A percentile compares a stretch with the other conserved stretches of the same genome.
Evolutionary conservation across 805 yeast species (phyloP).

Genomic region (Metschnikowia amazonensis): DNA sequence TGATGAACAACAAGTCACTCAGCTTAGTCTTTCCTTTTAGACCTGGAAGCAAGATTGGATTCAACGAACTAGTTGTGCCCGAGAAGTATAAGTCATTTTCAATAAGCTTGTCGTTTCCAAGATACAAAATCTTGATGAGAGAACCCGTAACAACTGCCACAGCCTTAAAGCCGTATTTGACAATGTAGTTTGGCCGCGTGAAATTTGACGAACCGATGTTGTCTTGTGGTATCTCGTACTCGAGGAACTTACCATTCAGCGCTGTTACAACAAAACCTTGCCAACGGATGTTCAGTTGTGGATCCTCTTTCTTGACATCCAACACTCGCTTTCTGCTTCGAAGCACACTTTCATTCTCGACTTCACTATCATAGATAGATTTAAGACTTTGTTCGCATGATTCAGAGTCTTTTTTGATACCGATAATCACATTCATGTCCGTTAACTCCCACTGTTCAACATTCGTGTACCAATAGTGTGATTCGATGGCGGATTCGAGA

Average conservation of each 20-base stretch:
- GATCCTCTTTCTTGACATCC: neutral
- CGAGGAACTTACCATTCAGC: conserved; percentile 58
- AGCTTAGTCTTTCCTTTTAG: conserved; percentile 21
- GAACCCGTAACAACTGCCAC: conserved; percentile 74
- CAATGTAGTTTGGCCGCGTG: conserved; percentile 52
- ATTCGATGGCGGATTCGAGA: conserved; percentile 69
- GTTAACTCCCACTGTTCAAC: conserved; percentile 80
- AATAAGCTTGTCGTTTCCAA: conserved; percentile 71
- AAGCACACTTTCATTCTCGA: neutral
- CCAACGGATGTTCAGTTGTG: conserved; percentile 38
- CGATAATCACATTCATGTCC: conserved; percentile 73
- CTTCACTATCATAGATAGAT: conserved; percentile 2
- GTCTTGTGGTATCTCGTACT: conserved; percentile 53
- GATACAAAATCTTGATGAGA: conserved; percentile 63
- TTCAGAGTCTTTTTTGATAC: conserved; percentile 36
- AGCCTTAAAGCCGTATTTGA: conserved; percentile 73
- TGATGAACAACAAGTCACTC: conserved; percentile 50
- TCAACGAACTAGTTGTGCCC: conserved; percentile 32
- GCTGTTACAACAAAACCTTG: conserved; percentile 75
- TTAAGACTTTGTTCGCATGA: neutral
- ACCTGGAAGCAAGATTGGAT: conserved; percentile 16
- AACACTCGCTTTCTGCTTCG: neutral
- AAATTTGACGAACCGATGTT: conserved; percentile 20
- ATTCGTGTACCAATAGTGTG: conserved; percentile 58
- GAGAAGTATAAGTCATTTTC: conserved; percentile 52